phyloP scores from a whole-genome alignment of 257 asterid genomes.

The Handroanthus guayacan region DNA sequence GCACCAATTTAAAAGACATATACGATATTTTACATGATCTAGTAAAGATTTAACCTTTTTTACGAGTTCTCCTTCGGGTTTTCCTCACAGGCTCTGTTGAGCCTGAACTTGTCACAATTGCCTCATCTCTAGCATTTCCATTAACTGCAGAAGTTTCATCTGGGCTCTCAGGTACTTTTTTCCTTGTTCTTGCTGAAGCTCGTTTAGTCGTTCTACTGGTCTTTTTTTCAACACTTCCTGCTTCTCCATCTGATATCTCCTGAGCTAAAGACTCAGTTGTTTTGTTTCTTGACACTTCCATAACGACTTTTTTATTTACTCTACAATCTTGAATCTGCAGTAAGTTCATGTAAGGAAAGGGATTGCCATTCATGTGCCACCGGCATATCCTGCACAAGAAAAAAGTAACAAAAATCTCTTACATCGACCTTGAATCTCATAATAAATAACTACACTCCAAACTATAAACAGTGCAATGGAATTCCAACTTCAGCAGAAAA shows the following conservation, averaged over 20 bases:
- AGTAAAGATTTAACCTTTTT: conserved; percentile 61
- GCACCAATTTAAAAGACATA: conserved; percentile 11
- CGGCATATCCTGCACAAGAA: conserved; percentile 57
- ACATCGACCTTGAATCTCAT: background rate
- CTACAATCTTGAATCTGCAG: conserved; percentile 56
- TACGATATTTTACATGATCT: background rate
- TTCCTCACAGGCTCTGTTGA: conserved; percentile 51
- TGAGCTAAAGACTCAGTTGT: conserved; percentile 45
- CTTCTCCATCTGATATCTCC: conserved; percentile 58
- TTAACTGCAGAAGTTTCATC: conserved; percentile 48
- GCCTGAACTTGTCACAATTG: conserved; percentile 40
- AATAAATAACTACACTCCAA: conserved; percentile 17
- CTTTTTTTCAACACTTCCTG: conserved; percentile 53
- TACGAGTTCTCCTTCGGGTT: conserved; percentile 53
- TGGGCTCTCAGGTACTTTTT: conserved; percentile 44
- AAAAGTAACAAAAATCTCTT: conserved; percentile 7
- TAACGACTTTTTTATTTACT: conserved; percentile 52
- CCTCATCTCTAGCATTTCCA: conserved; percentile 51
- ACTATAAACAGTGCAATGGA: background rate
- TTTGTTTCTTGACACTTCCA: conserved; percentile 59
- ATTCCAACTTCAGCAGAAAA: conserved; percentile 13
- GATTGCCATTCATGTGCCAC: conserved; percentile 56
- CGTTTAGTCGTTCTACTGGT: conserved; percentile 53
- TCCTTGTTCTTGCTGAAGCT: conserved; percentile 59
- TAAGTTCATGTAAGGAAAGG: conserved; percentile 46